A percentile compares a stretch with the other conserved stretches of the same genome.
These are phyloP conservation scores for Gastrodia elata DNA, from an alignment of 106 monocot genomes.

Conservation along the genomic window DNA sequence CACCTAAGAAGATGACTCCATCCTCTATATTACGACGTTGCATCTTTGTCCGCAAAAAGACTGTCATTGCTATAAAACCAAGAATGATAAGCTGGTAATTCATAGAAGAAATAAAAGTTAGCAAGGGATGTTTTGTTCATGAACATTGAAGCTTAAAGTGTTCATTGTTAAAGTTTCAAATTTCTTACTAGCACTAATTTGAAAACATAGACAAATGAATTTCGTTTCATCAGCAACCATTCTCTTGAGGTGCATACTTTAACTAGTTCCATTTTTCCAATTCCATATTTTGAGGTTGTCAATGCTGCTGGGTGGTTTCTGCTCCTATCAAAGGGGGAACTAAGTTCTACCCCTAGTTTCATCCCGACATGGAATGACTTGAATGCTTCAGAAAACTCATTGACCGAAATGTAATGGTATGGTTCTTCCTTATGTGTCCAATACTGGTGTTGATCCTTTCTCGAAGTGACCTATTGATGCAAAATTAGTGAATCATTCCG, in stretches of 20 bases:
- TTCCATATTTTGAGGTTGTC: constrained; percentile 22
- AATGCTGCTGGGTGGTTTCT: constrained; percentile 19
- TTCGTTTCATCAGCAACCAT: constrained; percentile 30
- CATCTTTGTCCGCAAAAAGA: constrained; percentile 35
- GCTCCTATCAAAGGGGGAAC: constrained; percentile 26
- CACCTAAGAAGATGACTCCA: constrained; percentile 28
- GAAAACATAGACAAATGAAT: constrained; percentile 26
- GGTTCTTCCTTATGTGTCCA: constrained; percentile 26
- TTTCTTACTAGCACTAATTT: constrained; percentile 19
- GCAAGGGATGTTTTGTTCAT: not conserved
- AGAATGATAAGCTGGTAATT: constrained; percentile 18
- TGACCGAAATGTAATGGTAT: constrained; percentile 30
- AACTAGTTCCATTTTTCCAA: constrained; percentile 22
- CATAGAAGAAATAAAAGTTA: constrained; percentile 1
- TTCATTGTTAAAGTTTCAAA: not conserved
- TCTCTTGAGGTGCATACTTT: constrained; percentile 28
- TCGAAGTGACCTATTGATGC: constrained; percentile 28
- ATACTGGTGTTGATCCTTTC: constrained; percentile 39
- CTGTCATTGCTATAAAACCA: constrained; percentile 21
- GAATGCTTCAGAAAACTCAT: constrained; percentile 25
- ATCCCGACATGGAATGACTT: constrained; percentile 17
- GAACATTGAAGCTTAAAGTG: not conserved
- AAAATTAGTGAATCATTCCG: not conserved
- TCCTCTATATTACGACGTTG: constrained; percentile 24
- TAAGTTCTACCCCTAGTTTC: constrained; percentile 12